A percentile compares a stretch with the other conserved stretches of the same genome.
phyloP scores from a whole-genome alignment of 164 flowering plant genomes.

The Annona squamosa region DNA sequence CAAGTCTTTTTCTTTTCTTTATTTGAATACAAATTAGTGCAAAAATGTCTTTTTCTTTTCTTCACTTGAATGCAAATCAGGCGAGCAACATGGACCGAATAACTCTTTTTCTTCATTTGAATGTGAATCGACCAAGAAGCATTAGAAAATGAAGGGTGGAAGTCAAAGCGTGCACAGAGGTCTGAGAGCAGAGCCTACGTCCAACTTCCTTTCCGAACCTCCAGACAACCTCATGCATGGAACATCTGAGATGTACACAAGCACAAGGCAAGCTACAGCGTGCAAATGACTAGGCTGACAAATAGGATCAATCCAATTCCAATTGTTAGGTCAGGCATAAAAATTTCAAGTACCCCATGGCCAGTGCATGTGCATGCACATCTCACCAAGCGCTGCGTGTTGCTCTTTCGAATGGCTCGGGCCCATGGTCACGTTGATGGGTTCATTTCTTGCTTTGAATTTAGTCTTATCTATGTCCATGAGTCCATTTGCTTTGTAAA shows the following conservation, averaged over 20 bases:
- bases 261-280: background rate
- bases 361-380: too few species aligned
- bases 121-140: background rate
- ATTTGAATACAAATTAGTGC: background rate
- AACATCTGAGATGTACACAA: background rate
- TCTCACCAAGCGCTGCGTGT: too few species aligned
- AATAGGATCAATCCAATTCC: background rate
- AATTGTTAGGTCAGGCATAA: background rate
- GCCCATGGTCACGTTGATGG: too few species aligned
- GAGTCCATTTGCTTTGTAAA: too few species aligned
- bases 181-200: background rate
- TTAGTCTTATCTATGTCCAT: too few species aligned
- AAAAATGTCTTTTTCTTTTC: too few species aligned
- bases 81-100: background rate
- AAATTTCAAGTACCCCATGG: too few species aligned
- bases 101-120: background rate
- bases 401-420: too few species aligned
- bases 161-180: background rate
- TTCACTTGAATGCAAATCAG: background rate
- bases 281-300: background rate
- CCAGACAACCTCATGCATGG: background rate
- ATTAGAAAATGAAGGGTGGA: background rate
- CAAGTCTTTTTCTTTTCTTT: background rate
- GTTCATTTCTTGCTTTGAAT: too few species aligned
- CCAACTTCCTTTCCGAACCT: background rate